A percentile compares a stretch with the other conserved stretches of the same genome.
Evolutionary conservation across 75 land plant species (phyloP).

Genomic region (Cupressus sempervirens): DNA sequence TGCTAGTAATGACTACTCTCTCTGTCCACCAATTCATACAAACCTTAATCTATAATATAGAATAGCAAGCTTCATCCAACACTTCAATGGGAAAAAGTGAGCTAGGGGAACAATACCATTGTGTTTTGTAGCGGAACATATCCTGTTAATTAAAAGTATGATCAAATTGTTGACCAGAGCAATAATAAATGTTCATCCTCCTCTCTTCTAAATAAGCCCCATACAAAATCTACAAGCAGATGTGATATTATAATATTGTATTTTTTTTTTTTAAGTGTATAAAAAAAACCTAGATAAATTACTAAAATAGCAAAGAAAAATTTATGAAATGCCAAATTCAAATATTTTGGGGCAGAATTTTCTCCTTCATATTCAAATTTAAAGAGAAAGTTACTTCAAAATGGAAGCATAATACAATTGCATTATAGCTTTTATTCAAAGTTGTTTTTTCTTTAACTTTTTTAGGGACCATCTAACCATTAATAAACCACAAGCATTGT

Average conservation of each 20-base stretch:
- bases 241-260: background rate
- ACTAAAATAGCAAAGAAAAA: background rate
- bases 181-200: background rate
- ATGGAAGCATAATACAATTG: background rate
- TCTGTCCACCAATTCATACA: background rate
- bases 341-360: too few species aligned
- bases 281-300: background rate
- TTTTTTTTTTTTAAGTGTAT: background rate
- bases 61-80: slow-evolving; percentile 1
- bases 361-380: background rate
- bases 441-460: background rate
- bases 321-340: background rate
- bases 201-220: background rate
- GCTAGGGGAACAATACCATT: background rate
- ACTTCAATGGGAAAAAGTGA: background rate
- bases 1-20: background rate
- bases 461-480: background rate
- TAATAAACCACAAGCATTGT: background rate
- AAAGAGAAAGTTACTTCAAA: background rate
- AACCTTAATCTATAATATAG: background rate
- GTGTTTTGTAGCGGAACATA: background rate
- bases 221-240: background rate
- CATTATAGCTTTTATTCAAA: background rate
- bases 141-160: background rate
- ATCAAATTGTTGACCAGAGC: slow-evolving; percentile 4